Percentiles rank a stretch among this genome's conserved stretches.
Evolutionary conservation across 805 yeast genomes (phyloP).

Genomic region (Komagataella mondaviorum): DNA sequence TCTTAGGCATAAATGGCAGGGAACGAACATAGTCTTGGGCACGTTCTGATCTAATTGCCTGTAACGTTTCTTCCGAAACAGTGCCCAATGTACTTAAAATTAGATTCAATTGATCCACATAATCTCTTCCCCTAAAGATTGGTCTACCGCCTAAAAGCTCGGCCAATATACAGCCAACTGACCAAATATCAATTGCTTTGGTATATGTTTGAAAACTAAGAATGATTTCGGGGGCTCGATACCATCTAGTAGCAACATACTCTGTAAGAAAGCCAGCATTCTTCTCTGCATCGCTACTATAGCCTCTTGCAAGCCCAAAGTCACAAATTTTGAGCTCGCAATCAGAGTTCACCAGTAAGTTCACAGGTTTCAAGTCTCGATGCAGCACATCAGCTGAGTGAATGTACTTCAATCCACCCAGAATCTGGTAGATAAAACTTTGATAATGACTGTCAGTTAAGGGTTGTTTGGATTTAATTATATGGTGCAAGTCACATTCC

Average conservation of each 20-base stretch:
- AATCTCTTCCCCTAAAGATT: slow-evolving; percentile 87
- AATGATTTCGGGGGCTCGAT: slow-evolving; percentile 96
- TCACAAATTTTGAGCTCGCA: slow-evolving; percentile 93
- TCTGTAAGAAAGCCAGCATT: slow-evolving; percentile 84
- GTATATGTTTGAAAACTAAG: slow-evolving; percentile 86
- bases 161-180: slow-evolving; percentile 91
- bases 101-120: slow-evolving; percentile 77
- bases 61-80: slow-evolving; percentile 69
- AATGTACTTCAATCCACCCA: slow-evolving; percentile 79
- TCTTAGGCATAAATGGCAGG: slow-evolving; percentile 57
- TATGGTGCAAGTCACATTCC: slow-evolving; percentile 81
- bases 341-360: slow-evolving; percentile 74
- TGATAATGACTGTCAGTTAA: slow-evolving; percentile 89
- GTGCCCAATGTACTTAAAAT: slow-evolving; percentile 83
- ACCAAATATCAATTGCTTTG: slow-evolving; percentile 93
- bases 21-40: slow-evolving; percentile 82
- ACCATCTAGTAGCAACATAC: slow-evolving; percentile 96
- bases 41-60: slow-evolving; percentile 60
- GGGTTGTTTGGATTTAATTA: slow-evolving; percentile 58
- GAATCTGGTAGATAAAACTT: slow-evolving; percentile 82
- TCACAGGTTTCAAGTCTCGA: slow-evolving; percentile 85
- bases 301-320: slow-evolving; percentile 75
- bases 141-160: slow-evolving; percentile 83
- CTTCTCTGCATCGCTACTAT: slow-evolving; percentile 47
- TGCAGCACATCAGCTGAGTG: slow-evolving; percentile 90